A percentile compares a stretch with the other conserved stretches of the same genome.
phyloP scores from a whole-genome alignment of 257 asterid genomes.

The Jasminum sambac region DNA sequence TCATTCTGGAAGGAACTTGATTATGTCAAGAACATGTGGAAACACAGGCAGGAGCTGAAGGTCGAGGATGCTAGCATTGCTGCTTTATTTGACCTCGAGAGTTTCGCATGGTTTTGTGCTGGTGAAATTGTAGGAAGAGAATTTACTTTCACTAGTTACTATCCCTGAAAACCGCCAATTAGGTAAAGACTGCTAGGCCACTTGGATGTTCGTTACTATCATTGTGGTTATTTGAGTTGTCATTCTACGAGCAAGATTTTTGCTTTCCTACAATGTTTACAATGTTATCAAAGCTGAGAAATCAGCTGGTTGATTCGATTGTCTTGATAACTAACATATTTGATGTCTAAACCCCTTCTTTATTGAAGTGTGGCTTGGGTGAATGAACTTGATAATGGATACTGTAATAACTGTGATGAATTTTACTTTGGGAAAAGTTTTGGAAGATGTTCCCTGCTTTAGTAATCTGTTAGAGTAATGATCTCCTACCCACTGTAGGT shows the following conservation, averaged over 20 bases:
- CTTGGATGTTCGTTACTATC: conserved; percentile 29
- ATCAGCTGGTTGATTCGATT: conserved; percentile 37
- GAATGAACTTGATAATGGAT: conserved; percentile 26
- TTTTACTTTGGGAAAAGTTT: background rate
- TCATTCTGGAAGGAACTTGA: conserved; percentile 84
- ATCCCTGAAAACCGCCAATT: conserved; percentile 48
- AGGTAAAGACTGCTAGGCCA: conserved; percentile 26
- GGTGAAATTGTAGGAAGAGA: conserved; percentile 98
- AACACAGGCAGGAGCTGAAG: conserved; percentile 69
- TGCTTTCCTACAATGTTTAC: conserved; percentile 30
- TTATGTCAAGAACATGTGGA: conserved; percentile 79
- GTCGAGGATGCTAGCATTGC: conserved; percentile 92
- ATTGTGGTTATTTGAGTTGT: conserved; percentile 25
- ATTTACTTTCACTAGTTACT: conserved; percentile 86
- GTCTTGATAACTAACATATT: conserved; percentile 37
- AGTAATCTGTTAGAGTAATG: too few species aligned
- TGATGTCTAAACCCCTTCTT: conserved; percentile 24
- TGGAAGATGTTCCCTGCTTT: background rate
- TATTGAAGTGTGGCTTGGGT: conserved; percentile 23
- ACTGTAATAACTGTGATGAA: conserved; percentile 4
- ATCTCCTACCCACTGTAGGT: too few species aligned
- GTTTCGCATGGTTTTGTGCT: conserved; percentile 95
- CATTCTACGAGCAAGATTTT: conserved; percentile 32
- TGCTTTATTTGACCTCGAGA: conserved; percentile 83
- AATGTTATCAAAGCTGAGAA: conserved; percentile 40